A percentile compares a stretch with the other conserved stretches of the same genome.
Conservation (phyloP, 768 basidiomycete species). For the Hericium coralloides region DNA sequence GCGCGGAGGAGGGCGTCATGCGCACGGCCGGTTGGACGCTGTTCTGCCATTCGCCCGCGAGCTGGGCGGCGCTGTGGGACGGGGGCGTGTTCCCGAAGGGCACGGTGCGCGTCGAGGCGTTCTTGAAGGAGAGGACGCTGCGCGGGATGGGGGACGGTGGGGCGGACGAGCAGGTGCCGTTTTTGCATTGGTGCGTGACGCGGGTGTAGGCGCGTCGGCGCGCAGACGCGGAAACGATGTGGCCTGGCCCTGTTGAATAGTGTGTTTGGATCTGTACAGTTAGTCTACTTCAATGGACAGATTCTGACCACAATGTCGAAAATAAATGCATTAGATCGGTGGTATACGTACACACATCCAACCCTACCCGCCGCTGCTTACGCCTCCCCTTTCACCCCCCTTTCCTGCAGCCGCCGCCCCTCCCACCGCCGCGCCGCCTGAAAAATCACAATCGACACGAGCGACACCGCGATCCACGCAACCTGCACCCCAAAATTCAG, state of each 20-base stretch:
- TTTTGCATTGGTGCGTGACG: not conserved
- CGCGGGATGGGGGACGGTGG: not conserved
- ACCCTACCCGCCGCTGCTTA: no score
- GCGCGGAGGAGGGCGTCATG: constrained; percentile 21
- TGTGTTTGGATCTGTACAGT: no score
- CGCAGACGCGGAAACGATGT: no score
- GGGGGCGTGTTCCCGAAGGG: constrained; percentile 28
- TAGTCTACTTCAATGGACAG: no score
- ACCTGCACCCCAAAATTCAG: constrained; percentile 53
- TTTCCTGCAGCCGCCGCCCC: not conserved
- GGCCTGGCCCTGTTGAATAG: no score
- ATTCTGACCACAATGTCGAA: no score
- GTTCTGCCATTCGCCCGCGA: constrained; percentile 27
- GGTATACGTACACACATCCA: no score
- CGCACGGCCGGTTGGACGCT: constrained; percentile 2
- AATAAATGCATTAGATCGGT: no score
- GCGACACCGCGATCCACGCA: constrained; percentile 47
- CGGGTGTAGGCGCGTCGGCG: no score
- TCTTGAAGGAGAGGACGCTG: not conserved
- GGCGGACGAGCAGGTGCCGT: not conserved
- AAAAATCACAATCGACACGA: constrained; percentile 41
- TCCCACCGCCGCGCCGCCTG: constrained; percentile 31
- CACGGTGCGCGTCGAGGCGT: constrained; percentile 20
- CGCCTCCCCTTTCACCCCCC: no score
- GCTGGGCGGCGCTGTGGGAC: constrained; percentile 30